Evolutionary conservation across 345 rosid genomes (phyloP), one percentile per base, ranked within the genome.

Genomic region (Dovyalis caffra): DNA sequence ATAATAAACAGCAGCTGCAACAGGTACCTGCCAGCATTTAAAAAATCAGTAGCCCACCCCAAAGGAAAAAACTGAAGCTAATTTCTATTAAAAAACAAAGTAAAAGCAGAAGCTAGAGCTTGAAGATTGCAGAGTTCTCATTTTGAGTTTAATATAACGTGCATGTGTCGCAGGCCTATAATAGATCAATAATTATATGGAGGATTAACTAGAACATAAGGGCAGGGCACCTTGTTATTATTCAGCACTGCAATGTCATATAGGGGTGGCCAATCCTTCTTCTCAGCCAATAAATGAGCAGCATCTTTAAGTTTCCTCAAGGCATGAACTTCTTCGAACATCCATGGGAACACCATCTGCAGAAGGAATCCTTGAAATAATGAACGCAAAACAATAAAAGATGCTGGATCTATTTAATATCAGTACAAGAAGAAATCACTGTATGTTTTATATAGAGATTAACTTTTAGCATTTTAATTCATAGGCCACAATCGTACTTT

Each of bases 271-370:
- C 98, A 95, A 68, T 92, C 94, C 66, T 83, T 88, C 80, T 91
- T 91, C 86, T 92, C 87, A 10, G 98, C 90, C 76, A 95, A 83
- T 74, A 90, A 63, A 68, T 87, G 71, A 28, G 94, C 90, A 9
- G 88, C 91, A 37, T 77, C 90, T 83, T 89, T 90, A 72, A 90
- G 90, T 43, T 85, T 92, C 69, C 82, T 91, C 85, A 95, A 80
- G 43, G 86, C 86, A 78, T 86, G 87, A 83, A 91, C 80, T 83
- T 95, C 98, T 73, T 91, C 98, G 75, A 93, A 91, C 97, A 93
- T 90, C 96, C 99, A 93, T 20, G 95, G 90, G 77, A 87, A 87
- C 66, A 88, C 73, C 92, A 90, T 91, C 97, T 91, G 82, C 31
- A 80, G 31, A 80, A 56, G 51, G 43, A 35, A 31, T 61, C 23